Evolutionary conservation across 345 rosid genomes (phyloP), one percentile per base, ranked within the genome.

Genomic region (Eucalyptus paniculata): DNA sequence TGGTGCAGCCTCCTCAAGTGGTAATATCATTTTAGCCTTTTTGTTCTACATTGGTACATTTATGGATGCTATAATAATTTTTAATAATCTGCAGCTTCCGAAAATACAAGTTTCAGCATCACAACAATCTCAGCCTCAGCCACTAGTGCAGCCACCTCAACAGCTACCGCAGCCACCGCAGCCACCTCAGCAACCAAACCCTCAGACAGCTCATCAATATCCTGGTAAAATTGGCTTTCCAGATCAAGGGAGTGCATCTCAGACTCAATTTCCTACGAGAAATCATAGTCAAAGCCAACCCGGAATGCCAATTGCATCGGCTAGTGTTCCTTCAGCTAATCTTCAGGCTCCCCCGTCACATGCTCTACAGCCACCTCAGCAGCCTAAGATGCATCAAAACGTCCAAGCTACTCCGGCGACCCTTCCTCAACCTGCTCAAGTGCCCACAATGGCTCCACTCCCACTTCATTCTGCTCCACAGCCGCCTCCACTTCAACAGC

Each of bases 1-100:
- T 98, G 99, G 96, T 98, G 88, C 97, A 96, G 91, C 98, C 98
- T 67, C 96, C 98, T 89, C 98, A 94, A 95, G 94, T 86, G 96
- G 99, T 98, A 94, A 90, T 88, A 77, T 89, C 54, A 19, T 28
- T 87, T 88, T 19, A 56, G 89, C 91, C 88, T 56, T 90, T 30
- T 47, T 23, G 86, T 87, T 40, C 62, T 88, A 87, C 58, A 18
- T 87, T 37, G 82, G 47, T 89, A 37, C 50, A 83, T 50, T 28
- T 87, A 67, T 51, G 37, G n/a, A 34, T 91, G 86, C 87, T 86
- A 24, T 88, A 67, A 72, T n/a, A 37, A 26, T 88, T 44, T 88
- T 56, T 89, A 44, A 60, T 89, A 87, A 88, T 90, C n/a, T 93
- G 44, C 92, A 96, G 99, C 89, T 94, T 91, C 97, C 98, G 17